Evolutionary conservation across 805 yeast genomes (phyloP), one percentile per base, ranked within the genome.

Genomic region (Teunomyces gatunensis): DNA sequence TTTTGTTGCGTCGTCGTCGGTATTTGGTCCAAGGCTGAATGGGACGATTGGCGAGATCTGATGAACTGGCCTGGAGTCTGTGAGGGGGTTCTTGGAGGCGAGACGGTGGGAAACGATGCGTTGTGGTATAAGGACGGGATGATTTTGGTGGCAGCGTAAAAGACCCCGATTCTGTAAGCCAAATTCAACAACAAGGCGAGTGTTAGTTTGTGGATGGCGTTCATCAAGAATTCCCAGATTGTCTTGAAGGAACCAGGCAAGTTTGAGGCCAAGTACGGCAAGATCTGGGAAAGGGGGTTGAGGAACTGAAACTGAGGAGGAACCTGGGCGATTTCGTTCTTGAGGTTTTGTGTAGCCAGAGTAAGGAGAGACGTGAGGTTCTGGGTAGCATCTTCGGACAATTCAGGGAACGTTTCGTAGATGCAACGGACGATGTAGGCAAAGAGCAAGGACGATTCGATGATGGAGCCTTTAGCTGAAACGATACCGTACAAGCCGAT

Each of bases 361-460:
- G 67, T 60, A 47, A 71, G 60, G 37, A 71, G 47, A 7, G 59
- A 49, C 3, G 73, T 55, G 29, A 71, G 56, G 3, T 71, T 59
- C 46, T 59, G 55, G 20, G 65, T 55, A 15, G 76, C 75, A 49
- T 64, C 71, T 46, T 81, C 80, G 6, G 91, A 85, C 53, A 92
- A 77, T 56, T 87, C 90, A 0, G 98, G 97, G 58, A 92, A 89
- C 3, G 96, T 83, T 61, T 91, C 95, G 65, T 94, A 94, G 51
- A 91, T 82, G 58, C 96, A 89, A 61, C 95, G 87, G 25, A 94
- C 96, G 51, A 92, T 84, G 66, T 94, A 94, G 6, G 95, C 92
- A 61, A 90, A 84, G 58, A 94, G 75, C 48, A 92, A 69, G 10
- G 96, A 86, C 28, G 90, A 80, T 67, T 94, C 99, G 44, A 91